A percentile compares a stretch with the other conserved stretches of the same genome.
These are phyloP conservation scores for Neltuma alba DNA, from an alignment of 306 rosid species.

Conservation along the genomic window DNA sequence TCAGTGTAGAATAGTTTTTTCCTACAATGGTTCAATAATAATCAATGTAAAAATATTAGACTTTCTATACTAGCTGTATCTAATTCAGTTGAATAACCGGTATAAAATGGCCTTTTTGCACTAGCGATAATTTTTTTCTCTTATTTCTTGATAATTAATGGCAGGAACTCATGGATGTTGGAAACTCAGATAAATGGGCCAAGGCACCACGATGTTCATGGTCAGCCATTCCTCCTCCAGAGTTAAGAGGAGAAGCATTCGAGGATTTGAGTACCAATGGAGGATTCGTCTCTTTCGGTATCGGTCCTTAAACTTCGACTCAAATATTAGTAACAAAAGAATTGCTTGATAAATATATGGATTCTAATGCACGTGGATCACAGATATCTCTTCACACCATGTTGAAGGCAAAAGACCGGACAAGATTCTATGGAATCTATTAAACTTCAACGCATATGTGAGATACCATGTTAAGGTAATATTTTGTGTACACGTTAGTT, in stretches of 20 bases:
- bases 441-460: constrained; percentile 75
- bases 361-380: constrained; percentile 26
- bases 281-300: constrained; percentile 92
- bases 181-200: constrained; percentile 75
- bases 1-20: too few relatives aligned
- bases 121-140: not conserved
- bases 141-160: constrained; percentile 27
- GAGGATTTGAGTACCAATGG: constrained; percentile 92
- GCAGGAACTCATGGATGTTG: constrained; percentile 91
- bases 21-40: too few relatives aligned
- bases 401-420: constrained; percentile 73
- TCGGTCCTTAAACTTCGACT: not conserved
- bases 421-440: constrained; percentile 81
- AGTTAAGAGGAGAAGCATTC: constrained; percentile 78
- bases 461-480: constrained; percentile 79
- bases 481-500: not conserved
- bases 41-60: too few relatives aligned
- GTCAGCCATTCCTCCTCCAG: constrained; percentile 98
- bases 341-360: not conserved
- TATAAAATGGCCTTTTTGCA: too few relatives aligned
- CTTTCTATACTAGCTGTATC: too few relatives aligned
- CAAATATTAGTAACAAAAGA: constrained; percentile 18
- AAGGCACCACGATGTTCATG: constrained; percentile 84
- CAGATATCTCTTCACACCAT: constrained; percentile 70
- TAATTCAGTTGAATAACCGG: too few relatives aligned